phyloP scores from a whole-genome alignment of 352 stramenopile species.

The Phytophthora syringae region DNA sequence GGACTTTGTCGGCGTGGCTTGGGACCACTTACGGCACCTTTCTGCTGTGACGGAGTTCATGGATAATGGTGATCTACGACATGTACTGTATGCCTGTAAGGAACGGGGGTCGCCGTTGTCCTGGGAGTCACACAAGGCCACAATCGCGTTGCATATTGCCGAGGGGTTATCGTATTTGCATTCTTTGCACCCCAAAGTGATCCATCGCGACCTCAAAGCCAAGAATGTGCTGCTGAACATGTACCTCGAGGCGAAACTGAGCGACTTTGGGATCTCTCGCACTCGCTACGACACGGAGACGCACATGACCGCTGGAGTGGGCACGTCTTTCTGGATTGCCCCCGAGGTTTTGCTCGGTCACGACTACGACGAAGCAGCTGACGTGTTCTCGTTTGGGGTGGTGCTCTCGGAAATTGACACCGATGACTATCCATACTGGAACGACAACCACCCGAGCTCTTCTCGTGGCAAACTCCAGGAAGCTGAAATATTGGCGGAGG shows the following conservation, averaged over 20 bases:
- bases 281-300: constrained; percentile 55
- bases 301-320: too few species aligned
- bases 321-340: too few species aligned
- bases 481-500: constrained; percentile 54
- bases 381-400: constrained; percentile 63
- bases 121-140: constrained; percentile 55
- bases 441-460: constrained; percentile 37
- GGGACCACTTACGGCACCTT: constrained; percentile 54
- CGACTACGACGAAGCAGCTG: constrained; percentile 53
- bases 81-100: constrained; percentile 57
- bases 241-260: constrained; percentile 64
- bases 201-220: constrained; percentile 53
- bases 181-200: constrained; percentile 57
- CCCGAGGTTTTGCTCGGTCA: constrained; percentile 47
- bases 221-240: constrained; percentile 54
- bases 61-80: constrained; percentile 62
- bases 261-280: constrained; percentile 71
- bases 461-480: constrained; percentile 48
- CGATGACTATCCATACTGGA: constrained; percentile 65
- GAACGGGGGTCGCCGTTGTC: constrained; percentile 36
- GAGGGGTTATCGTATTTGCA: constrained; percentile 68
- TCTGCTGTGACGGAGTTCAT: constrained; percentile 69
- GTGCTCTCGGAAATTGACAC: constrained; percentile 53
- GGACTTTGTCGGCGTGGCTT: constrained; percentile 43
- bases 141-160: constrained; percentile 58